phyloP scores from a whole-genome alignment of 106 monocot genomes.

The Dendrobium chrysotoxum region DNA sequence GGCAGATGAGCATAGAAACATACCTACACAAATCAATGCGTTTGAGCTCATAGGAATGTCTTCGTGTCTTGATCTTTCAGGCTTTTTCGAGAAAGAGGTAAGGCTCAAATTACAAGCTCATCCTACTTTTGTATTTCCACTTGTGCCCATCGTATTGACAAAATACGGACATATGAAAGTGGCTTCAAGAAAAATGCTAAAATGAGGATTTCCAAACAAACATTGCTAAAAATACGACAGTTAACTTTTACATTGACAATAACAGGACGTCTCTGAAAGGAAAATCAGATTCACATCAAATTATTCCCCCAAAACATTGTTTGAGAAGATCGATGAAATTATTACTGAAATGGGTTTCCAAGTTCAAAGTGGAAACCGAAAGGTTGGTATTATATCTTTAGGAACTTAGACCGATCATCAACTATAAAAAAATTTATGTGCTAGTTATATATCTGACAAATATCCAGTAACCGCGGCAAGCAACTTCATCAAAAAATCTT shows the following conservation, averaged over 20 bases:
- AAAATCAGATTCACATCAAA: constrained; percentile 83
- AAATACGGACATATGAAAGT: neutral
- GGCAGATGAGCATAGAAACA: constrained; percentile 14
- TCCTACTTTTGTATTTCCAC: neutral
- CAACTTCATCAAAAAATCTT: too few species aligned
- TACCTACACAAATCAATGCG: constrained; percentile 60
- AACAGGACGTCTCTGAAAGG: constrained; percentile 75
- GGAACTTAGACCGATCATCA: neutral
- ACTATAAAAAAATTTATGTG: neutral
- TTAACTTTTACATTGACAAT: constrained; percentile 1
- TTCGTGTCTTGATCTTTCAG: constrained; percentile 84
- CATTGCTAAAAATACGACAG: neutral
- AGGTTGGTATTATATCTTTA: constrained; percentile 27
- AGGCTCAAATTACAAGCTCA: neutral
- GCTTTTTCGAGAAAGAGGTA: constrained; percentile 94
- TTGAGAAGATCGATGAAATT: constrained; percentile 64
- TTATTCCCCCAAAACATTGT: constrained; percentile 52
- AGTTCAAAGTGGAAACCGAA: constrained; percentile 50
- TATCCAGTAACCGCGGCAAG: neutral
- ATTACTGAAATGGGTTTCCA: constrained; percentile 68
- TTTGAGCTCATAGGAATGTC: constrained; percentile 96
- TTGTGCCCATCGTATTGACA: too few species aligned
- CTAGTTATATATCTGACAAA: neutral
- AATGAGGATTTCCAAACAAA: too few species aligned
- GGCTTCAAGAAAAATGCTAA: neutral